Evolutionary conservation across 805 yeast species (phyloP), one percentile per base, ranked within the genome.

Genomic region (Starmerella scarabaei): DNA sequence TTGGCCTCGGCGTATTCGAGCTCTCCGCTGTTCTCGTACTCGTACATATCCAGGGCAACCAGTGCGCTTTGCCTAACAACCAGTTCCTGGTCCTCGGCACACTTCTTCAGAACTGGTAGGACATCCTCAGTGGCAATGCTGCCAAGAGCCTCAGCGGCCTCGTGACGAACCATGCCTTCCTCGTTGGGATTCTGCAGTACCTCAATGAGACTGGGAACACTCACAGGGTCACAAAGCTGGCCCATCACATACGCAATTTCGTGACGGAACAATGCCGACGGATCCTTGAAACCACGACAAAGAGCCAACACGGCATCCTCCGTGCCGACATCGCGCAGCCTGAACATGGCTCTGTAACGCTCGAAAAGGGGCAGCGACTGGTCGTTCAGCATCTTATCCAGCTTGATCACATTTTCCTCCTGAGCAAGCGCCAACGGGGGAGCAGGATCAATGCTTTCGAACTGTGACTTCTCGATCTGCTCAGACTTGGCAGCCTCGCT

Each of bases 151-250:
- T 91, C 99, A 20, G 97, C 98, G 43, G 97, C 98, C 66, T 91
- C 99, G 59, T 91, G 99, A 65, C 99, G 80, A 26, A 93, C 98
- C 99, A 91, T 91, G 48, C 93, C 94, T 38, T 93, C 97, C 66
- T 91, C 95, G 14, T 63, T 56, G 44, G 69, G 72, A 60, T 82
- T 74, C 52, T 75, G 75, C 53, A 93, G 71, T 3, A 91, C 84
- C 63, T 82, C 77, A 42, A 84, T 71, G 47, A 93, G 72, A 17
- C 88, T 68, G 30, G 96, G 94, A 27, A 91, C 93, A 29, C 93
- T 77, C 28, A 77, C 82, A 21, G 97, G 95, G 62, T 82, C 84
- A 59, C 93, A 81, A 58, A 91, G 69, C 67, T 91, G 99, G 39
- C 99, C 99, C 59, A 93, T 88, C 4, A 93, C 96, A 58, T 91